Evolutionary conservation across 495 filamentous ascomycete species (phyloP).

Genomic region (Tuber aestivum): DNA sequence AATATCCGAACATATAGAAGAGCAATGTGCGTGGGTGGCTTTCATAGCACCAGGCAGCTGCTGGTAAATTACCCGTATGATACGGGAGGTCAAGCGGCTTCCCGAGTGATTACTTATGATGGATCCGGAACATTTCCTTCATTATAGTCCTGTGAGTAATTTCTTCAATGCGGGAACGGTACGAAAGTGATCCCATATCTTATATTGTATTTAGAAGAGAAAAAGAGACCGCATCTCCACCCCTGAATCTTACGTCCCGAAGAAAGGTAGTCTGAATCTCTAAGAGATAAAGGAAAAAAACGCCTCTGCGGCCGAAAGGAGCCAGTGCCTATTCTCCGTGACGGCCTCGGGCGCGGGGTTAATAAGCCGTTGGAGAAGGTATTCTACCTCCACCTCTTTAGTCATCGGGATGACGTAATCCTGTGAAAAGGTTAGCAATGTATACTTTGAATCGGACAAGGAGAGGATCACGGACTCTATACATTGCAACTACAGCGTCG

Average conservation of each 20-base stretch:
- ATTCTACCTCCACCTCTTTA: slow-evolving; percentile 95
- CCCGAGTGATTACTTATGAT: neutral
- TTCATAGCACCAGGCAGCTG: neutral
- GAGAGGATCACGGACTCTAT: slow-evolving; percentile 54
- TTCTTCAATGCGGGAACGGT: neutral
- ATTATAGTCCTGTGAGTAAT: neutral
- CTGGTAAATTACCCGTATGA: neutral
- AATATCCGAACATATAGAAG: neutral
- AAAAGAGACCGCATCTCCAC: neutral
- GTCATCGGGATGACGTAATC: slow-evolving; percentile 94
- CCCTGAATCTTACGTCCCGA: neutral
- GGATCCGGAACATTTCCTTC: neutral
- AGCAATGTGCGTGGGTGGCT: neutral
- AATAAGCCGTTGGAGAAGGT: slow-evolving; percentile 80
- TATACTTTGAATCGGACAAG: neutral
- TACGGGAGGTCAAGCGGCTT: neutral
- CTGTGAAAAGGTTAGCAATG: slow-evolving; percentile 40
- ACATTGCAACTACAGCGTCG: slow-evolving; percentile 90
- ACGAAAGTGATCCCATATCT: neutral
- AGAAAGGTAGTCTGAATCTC: neutral
- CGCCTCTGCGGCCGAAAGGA: neutral
- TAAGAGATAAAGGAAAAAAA: neutral
- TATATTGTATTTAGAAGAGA: neutral
- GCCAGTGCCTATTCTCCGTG: neutral
- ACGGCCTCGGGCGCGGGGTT: slow-evolving; percentile 39